phyloP scores from a whole-genome alignment of 2,329 filamentous ascomycete species.

The Aspergillus sp. region DNA sequence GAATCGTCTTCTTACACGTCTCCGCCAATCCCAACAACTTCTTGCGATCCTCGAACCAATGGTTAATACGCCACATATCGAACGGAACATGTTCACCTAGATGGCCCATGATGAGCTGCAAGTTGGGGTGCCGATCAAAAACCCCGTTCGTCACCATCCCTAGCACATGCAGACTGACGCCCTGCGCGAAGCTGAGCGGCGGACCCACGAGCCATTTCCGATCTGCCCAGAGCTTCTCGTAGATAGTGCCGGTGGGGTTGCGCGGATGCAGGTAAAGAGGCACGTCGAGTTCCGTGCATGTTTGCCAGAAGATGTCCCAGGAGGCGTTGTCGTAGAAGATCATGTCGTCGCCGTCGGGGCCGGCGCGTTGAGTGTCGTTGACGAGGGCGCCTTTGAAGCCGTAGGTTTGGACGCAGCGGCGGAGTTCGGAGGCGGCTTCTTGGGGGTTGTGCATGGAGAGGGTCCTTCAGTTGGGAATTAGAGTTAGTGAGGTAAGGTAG shows the following conservation, averaged over 20 bases:
- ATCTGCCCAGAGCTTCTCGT: slow-evolving; percentile 61
- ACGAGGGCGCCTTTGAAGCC: slow-evolving; percentile 66
- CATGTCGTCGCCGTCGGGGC: slow-evolving; percentile 60
- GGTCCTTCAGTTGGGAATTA: slow-evolving; percentile 13
- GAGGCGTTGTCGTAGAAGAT: slow-evolving; percentile 65
- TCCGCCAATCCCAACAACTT: slow-evolving; percentile 38
- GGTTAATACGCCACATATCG: slow-evolving; percentile 52
- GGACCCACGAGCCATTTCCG: slow-evolving; percentile 63
- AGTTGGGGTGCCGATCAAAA: slow-evolving; percentile 51
- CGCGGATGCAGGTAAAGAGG: slow-evolving; percentile 67
- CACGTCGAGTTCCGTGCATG: slow-evolving; percentile 60
- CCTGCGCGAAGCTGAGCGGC: slow-evolving; percentile 61
- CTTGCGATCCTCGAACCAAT: slow-evolving; percentile 45
- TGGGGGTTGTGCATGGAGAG: slow-evolving; percentile 46
- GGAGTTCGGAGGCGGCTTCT: slow-evolving; percentile 43
- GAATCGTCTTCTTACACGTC: slow-evolving; percentile 49
- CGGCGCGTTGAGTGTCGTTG: slow-evolving; percentile 63
- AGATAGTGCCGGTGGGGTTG: slow-evolving; percentile 58
- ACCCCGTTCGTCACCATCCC: slow-evolving; percentile 55
- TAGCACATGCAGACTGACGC: slow-evolving; percentile 60
- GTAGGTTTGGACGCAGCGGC: slow-evolving; percentile 55
- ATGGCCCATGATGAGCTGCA: slow-evolving; percentile 53
- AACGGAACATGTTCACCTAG: slow-evolving; percentile 55
- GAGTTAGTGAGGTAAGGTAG: neutral
- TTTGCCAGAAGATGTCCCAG: slow-evolving; percentile 63